Evolutionary conservation across 2,329 filamentous ascomycete species (phyloP).

Genomic region (Xylaria sp.): DNA sequence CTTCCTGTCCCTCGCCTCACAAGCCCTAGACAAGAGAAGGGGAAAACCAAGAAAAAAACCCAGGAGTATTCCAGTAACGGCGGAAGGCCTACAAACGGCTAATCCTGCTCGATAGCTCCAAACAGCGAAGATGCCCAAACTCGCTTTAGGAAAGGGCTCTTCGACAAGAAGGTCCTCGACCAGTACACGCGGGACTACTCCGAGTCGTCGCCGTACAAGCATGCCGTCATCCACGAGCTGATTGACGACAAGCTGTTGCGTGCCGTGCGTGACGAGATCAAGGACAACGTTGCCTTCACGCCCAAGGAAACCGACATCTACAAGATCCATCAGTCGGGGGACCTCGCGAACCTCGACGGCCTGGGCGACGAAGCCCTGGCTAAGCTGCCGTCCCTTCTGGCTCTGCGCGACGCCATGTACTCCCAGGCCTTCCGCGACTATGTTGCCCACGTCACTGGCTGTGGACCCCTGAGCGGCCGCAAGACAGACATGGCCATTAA

Average conservation of each 20-base stretch:
- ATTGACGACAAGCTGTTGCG: slow-evolving; percentile 86
- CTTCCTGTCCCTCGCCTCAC: not conserved
- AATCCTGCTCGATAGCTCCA: slow-evolving; percentile 54
- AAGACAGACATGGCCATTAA: slow-evolving; percentile 99
- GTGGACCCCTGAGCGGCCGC: slow-evolving; percentile 85
- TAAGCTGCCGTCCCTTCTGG: slow-evolving; percentile 88
- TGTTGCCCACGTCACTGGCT: slow-evolving; percentile 84
- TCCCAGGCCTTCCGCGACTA: slow-evolving; percentile 89
- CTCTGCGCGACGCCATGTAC: slow-evolving; percentile 94
- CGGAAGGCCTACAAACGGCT: slow-evolving; percentile 14
- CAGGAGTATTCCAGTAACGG: not conserved
- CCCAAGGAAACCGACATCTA: slow-evolving; percentile 99
- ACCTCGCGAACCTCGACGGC: slow-evolving; percentile 95
- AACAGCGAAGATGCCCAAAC: slow-evolving; percentile 61
- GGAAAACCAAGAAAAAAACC: not conserved
- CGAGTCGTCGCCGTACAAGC: slow-evolving; percentile 80
- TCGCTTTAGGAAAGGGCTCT: slow-evolving; percentile 73
- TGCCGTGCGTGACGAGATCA: slow-evolving; percentile 87
- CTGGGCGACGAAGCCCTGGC: slow-evolving; percentile 86
- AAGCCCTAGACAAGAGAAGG: not conserved
- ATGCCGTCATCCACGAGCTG: slow-evolving; percentile 85
- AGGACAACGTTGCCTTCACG: slow-evolving; percentile 91
- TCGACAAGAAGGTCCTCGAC: slow-evolving; percentile 66
- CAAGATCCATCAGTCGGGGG: slow-evolving; percentile 98
- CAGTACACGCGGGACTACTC: slow-evolving; percentile 72